A percentile compares a stretch with the other conserved stretches of the same genome.
Evolutionary conservation across 768 basidiomycete species (phyloP).

Genomic region (Leucosporidium yakuticum): DNA sequence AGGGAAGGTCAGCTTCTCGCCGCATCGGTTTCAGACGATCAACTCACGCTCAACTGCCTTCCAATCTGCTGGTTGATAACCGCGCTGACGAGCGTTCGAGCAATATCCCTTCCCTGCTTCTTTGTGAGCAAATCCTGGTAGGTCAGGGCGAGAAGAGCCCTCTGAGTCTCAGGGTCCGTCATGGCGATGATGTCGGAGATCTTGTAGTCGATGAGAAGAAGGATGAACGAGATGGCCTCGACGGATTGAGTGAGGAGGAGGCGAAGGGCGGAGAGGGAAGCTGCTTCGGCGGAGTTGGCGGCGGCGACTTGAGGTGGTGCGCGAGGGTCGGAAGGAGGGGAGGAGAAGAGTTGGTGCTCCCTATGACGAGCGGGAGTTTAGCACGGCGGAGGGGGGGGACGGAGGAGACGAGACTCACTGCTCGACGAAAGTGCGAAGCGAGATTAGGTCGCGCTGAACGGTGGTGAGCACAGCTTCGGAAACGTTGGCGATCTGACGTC

Average conservation of each 20-base stretch:
- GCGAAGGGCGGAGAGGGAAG: conserved; percentile 53
- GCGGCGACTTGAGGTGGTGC: conserved; percentile 23
- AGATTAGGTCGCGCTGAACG: conserved; percentile 73
- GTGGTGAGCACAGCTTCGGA: conserved; percentile 59
- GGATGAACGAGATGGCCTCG: conserved; percentile 87
- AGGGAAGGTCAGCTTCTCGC: neutral
- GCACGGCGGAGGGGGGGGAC: neutral
- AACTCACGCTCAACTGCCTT: conserved; percentile 81
- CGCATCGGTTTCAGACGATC: neutral
- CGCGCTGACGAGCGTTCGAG: conserved; percentile 83
- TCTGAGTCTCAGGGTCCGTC: conserved; percentile 64
- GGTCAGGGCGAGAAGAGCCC: conserved; percentile 61
- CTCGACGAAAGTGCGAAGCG: conserved; percentile 50
- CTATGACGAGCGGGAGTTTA: conserved; percentile 49
- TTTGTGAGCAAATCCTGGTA: conserved; percentile 83
- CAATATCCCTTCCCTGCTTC: conserved; percentile 76
- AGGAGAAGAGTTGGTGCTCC: conserved; percentile 59
- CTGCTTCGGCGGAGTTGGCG: conserved; percentile 63
- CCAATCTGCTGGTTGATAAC: conserved; percentile 98
- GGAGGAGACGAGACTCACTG: conserved; percentile 9
- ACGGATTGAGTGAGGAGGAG: conserved; percentile 74
- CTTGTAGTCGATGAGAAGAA: conserved; percentile 85
- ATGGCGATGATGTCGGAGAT: conserved; percentile 74
- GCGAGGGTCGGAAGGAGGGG: conserved; percentile 41
- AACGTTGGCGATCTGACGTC: conserved; percentile 48